A percentile compares a stretch with the other conserved stretches of the same genome.
These are phyloP conservation scores for Crucibulum parvulum DNA, from an alignment of 1,284 basidiomycete genomes.

Conservation along the genomic window DNA sequence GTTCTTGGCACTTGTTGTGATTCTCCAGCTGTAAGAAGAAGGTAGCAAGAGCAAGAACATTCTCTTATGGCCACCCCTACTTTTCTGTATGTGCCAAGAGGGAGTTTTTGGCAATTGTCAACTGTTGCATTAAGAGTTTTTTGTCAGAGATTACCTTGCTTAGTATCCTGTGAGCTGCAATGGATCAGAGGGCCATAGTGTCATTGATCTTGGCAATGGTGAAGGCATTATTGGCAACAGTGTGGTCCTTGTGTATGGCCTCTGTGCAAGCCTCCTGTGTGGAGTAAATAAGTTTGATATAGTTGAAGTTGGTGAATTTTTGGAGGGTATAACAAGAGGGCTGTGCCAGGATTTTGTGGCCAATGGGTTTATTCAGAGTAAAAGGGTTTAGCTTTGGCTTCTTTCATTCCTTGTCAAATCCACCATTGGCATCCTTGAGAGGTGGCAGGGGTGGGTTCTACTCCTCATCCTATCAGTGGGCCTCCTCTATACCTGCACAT, in stretches of 20 bases:
- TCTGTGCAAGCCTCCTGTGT: constrained; percentile 4
- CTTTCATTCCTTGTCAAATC: neutral
- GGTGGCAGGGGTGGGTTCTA: neutral
- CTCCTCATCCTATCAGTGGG: neutral
- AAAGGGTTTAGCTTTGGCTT: constrained; percentile 6
- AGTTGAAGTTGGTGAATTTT: constrained; percentile 4
- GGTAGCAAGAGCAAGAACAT: neutral
- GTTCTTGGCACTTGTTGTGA: neutral
- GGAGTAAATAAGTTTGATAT: constrained; percentile 12
- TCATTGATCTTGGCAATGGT: neutral
- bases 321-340: constrained; percentile 5
- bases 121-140: neutral
- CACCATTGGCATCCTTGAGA: neutral
- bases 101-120: neutral
- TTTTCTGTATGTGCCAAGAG: neutral
- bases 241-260: neutral
- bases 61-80: neutral
- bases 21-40: neutral
- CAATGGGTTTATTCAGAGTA: neutral
- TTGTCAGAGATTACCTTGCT: neutral
- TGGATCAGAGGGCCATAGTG: neutral
- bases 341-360: neutral
- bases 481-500: neutral
- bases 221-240: neutral
- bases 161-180: neutral